These are phyloP conservation scores for Triangularia setosa DNA, from an alignment of 2,329 filamentous ascomycete genomes.

Conservation along the genomic window DNA sequence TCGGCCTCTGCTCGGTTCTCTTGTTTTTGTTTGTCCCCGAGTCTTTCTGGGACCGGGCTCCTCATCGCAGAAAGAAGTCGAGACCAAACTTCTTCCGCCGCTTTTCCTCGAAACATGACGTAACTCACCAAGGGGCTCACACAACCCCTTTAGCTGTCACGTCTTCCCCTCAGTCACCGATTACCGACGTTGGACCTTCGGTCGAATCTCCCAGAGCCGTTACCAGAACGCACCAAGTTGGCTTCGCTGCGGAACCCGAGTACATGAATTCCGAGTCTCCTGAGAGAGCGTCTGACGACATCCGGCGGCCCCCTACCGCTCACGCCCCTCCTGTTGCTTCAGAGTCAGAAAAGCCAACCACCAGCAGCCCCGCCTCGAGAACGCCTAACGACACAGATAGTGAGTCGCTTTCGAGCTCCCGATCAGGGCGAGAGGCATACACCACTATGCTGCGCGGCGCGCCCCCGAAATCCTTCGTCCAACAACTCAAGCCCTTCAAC, in stretches of 20 bases:
- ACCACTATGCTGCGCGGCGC: constrained; percentile 65
- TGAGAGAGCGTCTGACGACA: not conserved
- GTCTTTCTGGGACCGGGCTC: constrained; percentile 90
- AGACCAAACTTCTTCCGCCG: constrained; percentile 46
- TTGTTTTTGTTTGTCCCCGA: constrained; percentile 91
- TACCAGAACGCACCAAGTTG: constrained; percentile 28
- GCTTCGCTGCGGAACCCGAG: constrained; percentile 27
- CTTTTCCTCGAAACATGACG: constrained; percentile 31
- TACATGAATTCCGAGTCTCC: not conserved
- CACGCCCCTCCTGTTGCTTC: not conserved
- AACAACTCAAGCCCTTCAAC: constrained; percentile 73
- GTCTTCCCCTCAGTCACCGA: not conserved
- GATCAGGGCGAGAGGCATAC: constrained; percentile 50
- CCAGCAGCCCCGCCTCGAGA: constrained; percentile 21
- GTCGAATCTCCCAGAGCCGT: not conserved
- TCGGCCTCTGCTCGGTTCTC: constrained; percentile 64
- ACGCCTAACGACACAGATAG: constrained; percentile 34
- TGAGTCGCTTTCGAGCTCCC: constrained; percentile 39
- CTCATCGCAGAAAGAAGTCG: constrained; percentile 37
- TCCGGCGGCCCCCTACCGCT: not conserved
- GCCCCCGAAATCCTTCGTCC: constrained; percentile 65
- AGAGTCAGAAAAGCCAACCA: not conserved
- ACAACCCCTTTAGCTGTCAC: not conserved
- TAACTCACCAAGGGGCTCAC: not conserved
- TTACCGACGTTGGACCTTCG: not conserved